Evolutionary conservation across 2,329 filamentous ascomycete genomes (phyloP), one percentile per base, ranked within the genome.

Genomic region (Ophiostoma quercus): DNA sequence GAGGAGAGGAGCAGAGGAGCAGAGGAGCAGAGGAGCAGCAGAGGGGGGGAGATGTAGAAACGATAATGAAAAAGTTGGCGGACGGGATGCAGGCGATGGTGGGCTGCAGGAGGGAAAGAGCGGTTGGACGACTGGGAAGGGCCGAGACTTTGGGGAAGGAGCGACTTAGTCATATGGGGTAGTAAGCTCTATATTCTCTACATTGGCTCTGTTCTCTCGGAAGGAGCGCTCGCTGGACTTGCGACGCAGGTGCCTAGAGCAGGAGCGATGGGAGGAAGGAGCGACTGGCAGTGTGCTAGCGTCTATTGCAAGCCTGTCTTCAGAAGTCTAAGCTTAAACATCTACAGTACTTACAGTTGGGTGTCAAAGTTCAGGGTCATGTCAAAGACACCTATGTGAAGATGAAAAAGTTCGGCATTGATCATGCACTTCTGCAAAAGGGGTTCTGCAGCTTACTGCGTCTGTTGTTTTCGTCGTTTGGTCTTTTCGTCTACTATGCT

Each of bases 101-200:
- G 43, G 67, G 67, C 47, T 60, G 69, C 43, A 68, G 67, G 66
- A 68, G 60, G 41, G 57, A 67, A 39, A 65, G 32, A 68, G 62
- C 57, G 62, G 41, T 29, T 70, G 60, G 66, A 47, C 11, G 68
- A 63, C 60, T 19, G 51, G n/a, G 68, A 57, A 57, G 65, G 37
- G 41, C 37, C 69, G 54, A 70, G 57, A 65, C 22, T 67, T 51
- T 47, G 47, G 68, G 37, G 37, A 54, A 39, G 57, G 25, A 57
- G 39, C 39, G 19, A 14, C 54, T 54, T 25, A 57, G 66, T 66
- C 22, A 39, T 29, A 66, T 57, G 16, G 51, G 22, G 22, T 25
- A 25, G 51, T 22, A 25, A 11, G 51, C 22, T 22, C 22, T 57
- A 57, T 29, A 29, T 29, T 29, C 25, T 29, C 25, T 29, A 29